Evolutionary conservation across 2,329 filamentous ascomycete species (phyloP).

Genomic region (Macrophomina pseudophaseolina): DNA sequence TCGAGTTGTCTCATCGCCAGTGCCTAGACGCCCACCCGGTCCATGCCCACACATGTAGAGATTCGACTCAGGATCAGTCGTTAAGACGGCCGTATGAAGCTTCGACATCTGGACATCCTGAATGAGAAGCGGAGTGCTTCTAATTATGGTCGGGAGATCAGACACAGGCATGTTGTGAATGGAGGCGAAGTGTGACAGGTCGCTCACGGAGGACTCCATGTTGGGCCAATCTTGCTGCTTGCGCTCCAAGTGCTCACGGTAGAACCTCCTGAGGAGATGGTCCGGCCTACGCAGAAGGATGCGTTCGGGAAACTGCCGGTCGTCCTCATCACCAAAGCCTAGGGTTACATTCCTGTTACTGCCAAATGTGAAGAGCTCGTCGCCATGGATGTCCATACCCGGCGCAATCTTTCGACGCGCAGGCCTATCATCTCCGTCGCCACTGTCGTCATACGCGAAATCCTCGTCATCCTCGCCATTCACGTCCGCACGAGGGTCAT

Average conservation of each 20-base stretch:
- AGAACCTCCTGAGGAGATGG: conserved; percentile 74
- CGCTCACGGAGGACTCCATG: conserved; percentile 39
- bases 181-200: conserved; percentile 31
- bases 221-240: conserved; percentile 44
- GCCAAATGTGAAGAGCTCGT: conserved; percentile 91
- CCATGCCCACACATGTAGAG: conserved; percentile 93
- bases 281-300: conserved; percentile 77
- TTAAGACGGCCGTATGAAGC: conserved; percentile 86
- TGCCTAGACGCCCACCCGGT: conserved; percentile 83
- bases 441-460: conserved; percentile 40
- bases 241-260: conserved; percentile 68
- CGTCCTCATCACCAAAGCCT: conserved; percentile 93
- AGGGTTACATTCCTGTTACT: conserved; percentile 95
- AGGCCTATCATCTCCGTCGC: conserved; percentile 42
- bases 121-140: conserved; percentile 73
- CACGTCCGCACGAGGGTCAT: conserved; percentile 45
- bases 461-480: conserved; percentile 60
- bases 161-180: conserved; percentile 44
- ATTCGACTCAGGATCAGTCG: conserved; percentile 85
- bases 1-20: conserved; percentile 86
- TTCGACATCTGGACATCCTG: conserved; percentile 89
- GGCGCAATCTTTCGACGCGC: conserved; percentile 31
- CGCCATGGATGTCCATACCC: conserved; percentile 60
- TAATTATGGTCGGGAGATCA: conserved; percentile 74
- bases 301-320: conserved; percentile 90